These are phyloP conservation scores for Candida fluviatilis DNA, from an alignment of 805 yeast genomes.

Conservation along the genomic window DNA sequence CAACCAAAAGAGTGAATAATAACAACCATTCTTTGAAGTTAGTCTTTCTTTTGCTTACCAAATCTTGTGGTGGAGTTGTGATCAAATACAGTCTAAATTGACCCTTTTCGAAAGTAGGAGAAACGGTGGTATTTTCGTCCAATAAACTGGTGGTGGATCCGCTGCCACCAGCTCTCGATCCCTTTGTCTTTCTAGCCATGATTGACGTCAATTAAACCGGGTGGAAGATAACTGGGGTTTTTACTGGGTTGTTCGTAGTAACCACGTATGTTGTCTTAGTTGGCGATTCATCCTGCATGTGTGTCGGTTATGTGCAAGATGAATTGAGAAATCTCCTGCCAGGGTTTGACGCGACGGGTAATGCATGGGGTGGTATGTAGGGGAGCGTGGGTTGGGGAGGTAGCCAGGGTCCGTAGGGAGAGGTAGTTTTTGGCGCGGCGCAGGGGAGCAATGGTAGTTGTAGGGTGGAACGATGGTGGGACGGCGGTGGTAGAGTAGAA, in stretches of 20 bases:
- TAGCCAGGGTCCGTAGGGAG: too few relatives aligned
- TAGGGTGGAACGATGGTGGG: too few relatives aligned
- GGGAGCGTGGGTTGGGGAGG: too few relatives aligned
- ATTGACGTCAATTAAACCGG: neutral
- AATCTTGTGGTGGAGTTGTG: constrained; percentile 43
- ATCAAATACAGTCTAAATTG: constrained; percentile 45
- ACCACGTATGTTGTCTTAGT: neutral
- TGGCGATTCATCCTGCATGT: neutral
- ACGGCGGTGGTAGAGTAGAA: too few relatives aligned
- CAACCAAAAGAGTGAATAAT: constrained; percentile 38
- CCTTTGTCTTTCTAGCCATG: constrained; percentile 2
- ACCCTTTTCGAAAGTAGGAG: constrained; percentile 10
- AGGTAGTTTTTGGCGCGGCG: too few relatives aligned
- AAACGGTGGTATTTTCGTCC: constrained; percentile 7
- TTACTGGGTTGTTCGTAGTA: neutral
- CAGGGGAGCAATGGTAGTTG: too few relatives aligned
- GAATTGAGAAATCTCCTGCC: too few relatives aligned
- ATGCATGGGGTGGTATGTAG: too few relatives aligned
- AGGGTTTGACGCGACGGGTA: too few relatives aligned
- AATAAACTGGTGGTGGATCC: neutral
- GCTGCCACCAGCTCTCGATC: neutral
- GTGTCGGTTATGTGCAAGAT: too few relatives aligned
- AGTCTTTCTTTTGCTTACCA: constrained; percentile 38
- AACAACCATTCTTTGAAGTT: constrained; percentile 23
- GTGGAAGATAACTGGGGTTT: neutral